phyloP scores from a whole-genome alignment of 768 basidiomycete species.

The Tricholoma hemisulphureum region DNA sequence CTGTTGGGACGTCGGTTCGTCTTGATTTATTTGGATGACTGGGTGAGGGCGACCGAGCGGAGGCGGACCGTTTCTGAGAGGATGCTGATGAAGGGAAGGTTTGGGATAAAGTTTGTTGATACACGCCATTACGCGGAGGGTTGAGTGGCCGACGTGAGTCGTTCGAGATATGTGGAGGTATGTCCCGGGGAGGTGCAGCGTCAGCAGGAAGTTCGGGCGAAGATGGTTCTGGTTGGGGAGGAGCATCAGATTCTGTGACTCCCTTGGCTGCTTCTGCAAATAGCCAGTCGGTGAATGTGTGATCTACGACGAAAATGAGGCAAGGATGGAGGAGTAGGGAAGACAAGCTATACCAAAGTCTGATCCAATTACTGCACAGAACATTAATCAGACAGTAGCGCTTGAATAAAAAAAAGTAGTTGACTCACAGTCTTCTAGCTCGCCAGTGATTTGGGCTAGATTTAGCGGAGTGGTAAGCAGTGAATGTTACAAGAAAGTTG shows the following conservation, averaged over 20 bases:
- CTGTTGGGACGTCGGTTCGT: conserved; percentile 76
- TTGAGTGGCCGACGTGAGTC: conserved; percentile 46
- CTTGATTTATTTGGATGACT: conserved; percentile 67
- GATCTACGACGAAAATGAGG: conserved; percentile 45
- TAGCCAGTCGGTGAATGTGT: conserved; percentile 85
- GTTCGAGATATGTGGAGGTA: conserved; percentile 29
- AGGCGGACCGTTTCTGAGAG: conserved; percentile 63
- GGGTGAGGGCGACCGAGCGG: conserved; percentile 66
- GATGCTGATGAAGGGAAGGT: conserved; percentile 50
- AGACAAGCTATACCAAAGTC: conserved; percentile 59
- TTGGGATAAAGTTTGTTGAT: conserved; percentile 74
- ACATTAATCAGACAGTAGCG: not conserved
- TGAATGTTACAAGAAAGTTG: conserved; percentile 24
- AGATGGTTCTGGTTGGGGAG: conserved; percentile 37
- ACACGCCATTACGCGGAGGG: conserved; percentile 56
- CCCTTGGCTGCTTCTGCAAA: conserved; percentile 79
- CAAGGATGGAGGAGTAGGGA: conserved; percentile 14
- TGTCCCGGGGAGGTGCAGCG: conserved; percentile 30
- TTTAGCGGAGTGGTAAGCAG: conserved; percentile 15
- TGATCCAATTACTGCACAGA: conserved; percentile 61
- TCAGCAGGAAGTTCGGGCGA: conserved; percentile 32
- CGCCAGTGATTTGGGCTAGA: conserved; percentile 80
- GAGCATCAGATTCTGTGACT: conserved; percentile 48
- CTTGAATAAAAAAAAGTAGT: conserved; percentile 3
- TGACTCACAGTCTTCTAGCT: conserved; percentile 76